A percentile compares a stretch with the other conserved stretches of the same genome.
Conservation (phyloP, 176 grass and related monocot genomes). For the Aechmea fasciata region DNA sequence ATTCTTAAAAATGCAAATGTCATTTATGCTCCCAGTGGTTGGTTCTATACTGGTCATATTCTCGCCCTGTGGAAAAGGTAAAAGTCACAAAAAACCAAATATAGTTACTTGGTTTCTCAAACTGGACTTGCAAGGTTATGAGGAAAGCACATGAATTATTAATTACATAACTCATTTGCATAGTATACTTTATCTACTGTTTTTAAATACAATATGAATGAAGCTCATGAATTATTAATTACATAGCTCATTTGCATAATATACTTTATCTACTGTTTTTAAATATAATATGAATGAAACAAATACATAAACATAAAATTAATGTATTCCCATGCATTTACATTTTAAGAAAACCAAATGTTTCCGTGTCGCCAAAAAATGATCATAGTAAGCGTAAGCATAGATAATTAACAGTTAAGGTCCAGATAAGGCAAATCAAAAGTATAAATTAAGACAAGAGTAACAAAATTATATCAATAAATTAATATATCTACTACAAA, state of each 20-base stretch:
- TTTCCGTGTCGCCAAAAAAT: not conserved
- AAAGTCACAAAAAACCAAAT: slow-evolving; percentile 18
- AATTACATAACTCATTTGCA: not conserved
- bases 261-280: too few relatives aligned
- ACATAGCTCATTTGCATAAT: not conserved
- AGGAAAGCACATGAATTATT: slow-evolving; percentile 4
- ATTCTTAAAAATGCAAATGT: slow-evolving; percentile 64
- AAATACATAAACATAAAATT: too few relatives aligned
- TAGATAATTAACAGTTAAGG: too few relatives aligned
- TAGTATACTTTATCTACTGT: too few relatives aligned
- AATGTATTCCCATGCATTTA: too few relatives aligned
- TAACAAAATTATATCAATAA: not conserved
- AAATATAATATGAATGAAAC: too few relatives aligned
- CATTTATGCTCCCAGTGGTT: slow-evolving; percentile 65
- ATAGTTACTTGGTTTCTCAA: not conserved
- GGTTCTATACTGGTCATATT: slow-evolving; percentile 96
- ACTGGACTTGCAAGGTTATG: not conserved
- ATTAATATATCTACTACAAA: not conserved
- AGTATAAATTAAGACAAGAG: too few relatives aligned
- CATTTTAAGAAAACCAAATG: not conserved
- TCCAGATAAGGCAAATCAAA: too few relatives aligned
- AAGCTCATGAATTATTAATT: not conserved
- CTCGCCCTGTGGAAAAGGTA: slow-evolving; percentile 50
- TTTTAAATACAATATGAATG: too few relatives aligned
- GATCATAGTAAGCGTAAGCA: not conserved